Evolutionary conservation across 2,329 filamentous ascomycete genomes (phyloP).

Genomic region (Pseudogymnoascus sp.): DNA sequence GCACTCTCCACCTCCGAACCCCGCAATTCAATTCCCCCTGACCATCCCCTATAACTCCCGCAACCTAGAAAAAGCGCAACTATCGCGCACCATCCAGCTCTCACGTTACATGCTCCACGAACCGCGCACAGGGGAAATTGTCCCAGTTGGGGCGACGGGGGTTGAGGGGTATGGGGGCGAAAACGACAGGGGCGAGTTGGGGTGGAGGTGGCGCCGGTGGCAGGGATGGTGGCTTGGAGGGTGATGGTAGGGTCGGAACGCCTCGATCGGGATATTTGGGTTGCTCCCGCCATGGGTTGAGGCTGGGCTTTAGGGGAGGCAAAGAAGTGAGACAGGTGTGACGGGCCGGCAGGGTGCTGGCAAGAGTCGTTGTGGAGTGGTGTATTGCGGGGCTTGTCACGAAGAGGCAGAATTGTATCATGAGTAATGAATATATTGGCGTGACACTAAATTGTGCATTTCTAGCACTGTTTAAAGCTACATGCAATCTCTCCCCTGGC

Average conservation of each 20-base stretch:
- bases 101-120: not conserved
- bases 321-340: not conserved
- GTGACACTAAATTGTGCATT: no score
- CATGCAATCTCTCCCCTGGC: no score
- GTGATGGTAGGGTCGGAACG: not conserved
- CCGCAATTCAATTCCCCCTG: not conserved
- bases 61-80: not conserved
- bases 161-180: constrained; percentile 18
- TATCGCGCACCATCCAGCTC: no score
- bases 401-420: not conserved
- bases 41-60: no score
- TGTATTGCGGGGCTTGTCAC: not conserved
- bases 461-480: no score
- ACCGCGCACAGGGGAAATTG: constrained; percentile 16
- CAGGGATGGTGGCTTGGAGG: not conserved
- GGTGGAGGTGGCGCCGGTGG: not conserved
- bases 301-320: not conserved
- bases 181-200: not conserved
- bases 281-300: not conserved
- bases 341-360: not conserved
- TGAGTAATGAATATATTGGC: not conserved
- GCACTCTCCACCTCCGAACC: not conserved
- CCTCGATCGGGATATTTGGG: not conserved
- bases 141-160: constrained; percentile 25
- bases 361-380: not conserved